A percentile compares a stretch with the other conserved stretches of the same genome.
Conservation (phyloP, 2,329 filamentous ascomycete genomes). For the Lasiodiplodia citricola region DNA sequence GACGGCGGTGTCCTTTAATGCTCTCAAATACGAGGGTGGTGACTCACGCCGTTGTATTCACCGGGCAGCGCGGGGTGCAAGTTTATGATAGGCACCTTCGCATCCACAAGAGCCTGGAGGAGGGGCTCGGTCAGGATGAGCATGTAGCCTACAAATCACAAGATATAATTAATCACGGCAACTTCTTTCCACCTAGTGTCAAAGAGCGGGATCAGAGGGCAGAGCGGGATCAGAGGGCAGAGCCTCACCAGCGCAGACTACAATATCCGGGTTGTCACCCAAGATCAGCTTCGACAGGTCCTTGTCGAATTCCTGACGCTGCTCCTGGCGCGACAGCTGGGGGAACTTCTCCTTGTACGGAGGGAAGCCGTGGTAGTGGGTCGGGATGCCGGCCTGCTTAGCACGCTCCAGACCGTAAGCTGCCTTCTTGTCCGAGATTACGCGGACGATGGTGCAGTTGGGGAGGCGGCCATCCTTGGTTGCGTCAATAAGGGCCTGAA, state of each 20-base stretch:
- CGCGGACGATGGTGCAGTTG: slow-evolving; percentile 62
- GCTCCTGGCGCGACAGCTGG: slow-evolving; percentile 55
- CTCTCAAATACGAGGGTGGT: neutral
- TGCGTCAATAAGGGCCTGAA: slow-evolving; percentile 76
- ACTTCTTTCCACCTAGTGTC: neutral
- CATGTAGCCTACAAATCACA: slow-evolving; percentile 72
- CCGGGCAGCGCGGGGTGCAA: slow-evolving; percentile 78
- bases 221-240: neutral
- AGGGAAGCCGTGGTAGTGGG: slow-evolving; percentile 81
- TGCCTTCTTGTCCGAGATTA: slow-evolving; percentile 64
- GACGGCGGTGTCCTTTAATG: neutral
- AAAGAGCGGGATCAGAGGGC: neutral
- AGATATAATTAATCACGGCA: neutral
- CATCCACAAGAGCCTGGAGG: slow-evolving; percentile 68
- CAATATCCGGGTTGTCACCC: slow-evolving; percentile 68
- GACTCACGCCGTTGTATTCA: slow-evolving; percentile 70
- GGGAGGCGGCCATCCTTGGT: slow-evolving; percentile 54
- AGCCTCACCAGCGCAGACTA: slow-evolving; percentile 65
- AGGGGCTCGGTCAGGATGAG: slow-evolving; percentile 76
- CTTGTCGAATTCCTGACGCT: slow-evolving; percentile 72
- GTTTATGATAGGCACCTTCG: slow-evolving; percentile 75
- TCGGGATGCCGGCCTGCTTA: slow-evolving; percentile 67
- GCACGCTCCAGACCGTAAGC: slow-evolving; percentile 70
- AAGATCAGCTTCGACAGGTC: slow-evolving; percentile 74
- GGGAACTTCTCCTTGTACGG: slow-evolving; percentile 73